Conservation (phyloP, 176 grass and related monocot species). For the Tillandsia leiboldiana region DNA sequence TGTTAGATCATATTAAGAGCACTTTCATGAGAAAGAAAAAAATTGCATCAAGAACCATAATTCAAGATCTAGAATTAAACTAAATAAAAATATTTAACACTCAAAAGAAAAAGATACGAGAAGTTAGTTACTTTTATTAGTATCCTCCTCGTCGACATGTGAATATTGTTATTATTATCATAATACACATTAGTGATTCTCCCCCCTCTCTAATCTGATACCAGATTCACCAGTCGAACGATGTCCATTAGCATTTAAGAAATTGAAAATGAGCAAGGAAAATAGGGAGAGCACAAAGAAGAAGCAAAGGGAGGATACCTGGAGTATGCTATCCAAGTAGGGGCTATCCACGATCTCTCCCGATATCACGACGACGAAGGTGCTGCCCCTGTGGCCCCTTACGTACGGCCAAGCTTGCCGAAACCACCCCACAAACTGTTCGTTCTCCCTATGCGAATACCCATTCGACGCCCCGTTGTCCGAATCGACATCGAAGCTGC, state of each 20-base stretch:
- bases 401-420: conserved; percentile 83
- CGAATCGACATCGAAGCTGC: conserved; percentile 5
- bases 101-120: too few relatives aligned
- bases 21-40: too few relatives aligned
- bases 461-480: not conserved
- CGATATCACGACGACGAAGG: conserved; percentile 72
- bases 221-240: not conserved
- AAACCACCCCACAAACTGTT: conserved; percentile 65
- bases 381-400: conserved; percentile 69
- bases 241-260: not conserved
- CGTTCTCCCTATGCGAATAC: conserved; percentile 20
- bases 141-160: not conserved
- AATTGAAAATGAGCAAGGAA: not conserved
- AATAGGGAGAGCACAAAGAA: not conserved
- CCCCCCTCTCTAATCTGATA: too few relatives aligned
- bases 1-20: too few relatives aligned
- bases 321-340: conserved; percentile 60
- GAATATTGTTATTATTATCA: too few relatives aligned
- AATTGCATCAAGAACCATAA: too few relatives aligned
- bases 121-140: too few relatives aligned
- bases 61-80: too few relatives aligned
- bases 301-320: conserved; percentile 22
- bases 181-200: too few relatives aligned
- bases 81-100: too few relatives aligned
- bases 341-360: conserved; percentile 61